Evolutionary conservation across 352 stramenopile genomes (phyloP), one percentile per base, ranked within the genome.

Genomic region (Thalassiosira oceanica): DNA sequence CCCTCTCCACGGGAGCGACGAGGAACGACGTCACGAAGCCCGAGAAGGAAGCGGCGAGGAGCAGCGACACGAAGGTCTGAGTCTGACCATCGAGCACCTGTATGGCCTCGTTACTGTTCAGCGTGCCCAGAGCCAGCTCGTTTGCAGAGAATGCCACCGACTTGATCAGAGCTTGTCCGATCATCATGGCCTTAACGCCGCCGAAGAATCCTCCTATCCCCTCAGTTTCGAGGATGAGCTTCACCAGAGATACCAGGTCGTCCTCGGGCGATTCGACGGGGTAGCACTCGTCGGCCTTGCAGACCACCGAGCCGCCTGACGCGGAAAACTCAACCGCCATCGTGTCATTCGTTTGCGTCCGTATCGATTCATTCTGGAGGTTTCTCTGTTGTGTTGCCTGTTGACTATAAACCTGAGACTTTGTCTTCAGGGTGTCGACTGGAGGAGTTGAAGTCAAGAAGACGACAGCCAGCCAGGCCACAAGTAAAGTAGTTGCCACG

Each of bases 101-200:
- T n/a, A n/a, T n/a, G 10, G 13, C 43, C 13, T 55, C 13, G 44
- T 10, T 33, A 7, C 58, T 66, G 31, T 64, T 61, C 33, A 78
- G 66, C 10, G 46, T 58, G 16, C 56, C 18, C 16, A 80, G 63
- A 0, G 70, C 77, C 3, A 65, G 18, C 10, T 69, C 72, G 66
- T 91, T 89, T 0, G 74, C 73, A 56, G 57, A 66, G 69, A 91
- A 91, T 3, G 78, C 77, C n/a, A 83, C 51, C 23, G 69, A 73
- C 57, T 91, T 89, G 27, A 87, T 87, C 8, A 91, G 51, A 3
- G 75, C 81, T 57, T 87, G 74, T 24, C 84, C 84, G n/a, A 84
- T 77, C 65, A 91, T 85, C 58, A 78, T 84, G 11, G 66, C 76
- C 37, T 80, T 54, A 1, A 89, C 77, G 18, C 84, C 84, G 4